phyloP scores from a whole-genome alignment of 768 basidiomycete species.

The Suillus subluteus region DNA sequence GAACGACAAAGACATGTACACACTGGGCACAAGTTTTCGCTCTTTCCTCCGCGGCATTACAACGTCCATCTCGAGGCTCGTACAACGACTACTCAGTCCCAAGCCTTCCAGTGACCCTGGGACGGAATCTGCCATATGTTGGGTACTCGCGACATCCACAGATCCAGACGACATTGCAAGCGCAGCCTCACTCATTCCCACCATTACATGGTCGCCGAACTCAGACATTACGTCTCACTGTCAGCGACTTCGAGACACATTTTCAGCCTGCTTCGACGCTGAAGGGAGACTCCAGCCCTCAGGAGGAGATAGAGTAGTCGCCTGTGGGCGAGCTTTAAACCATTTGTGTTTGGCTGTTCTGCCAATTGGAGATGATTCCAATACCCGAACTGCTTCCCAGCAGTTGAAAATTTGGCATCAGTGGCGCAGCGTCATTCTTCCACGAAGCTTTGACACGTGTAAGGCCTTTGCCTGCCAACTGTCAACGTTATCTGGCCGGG shows the following conservation, averaged over 20 bases:
- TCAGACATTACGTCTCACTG: background rate
- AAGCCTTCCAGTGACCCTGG: background rate
- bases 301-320: too few relatives aligned
- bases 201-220: constrained; percentile 8
- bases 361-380: too few relatives aligned
- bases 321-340: too few relatives aligned
- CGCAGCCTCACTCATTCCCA: constrained; percentile 10
- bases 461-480: background rate
- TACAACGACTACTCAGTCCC: background rate
- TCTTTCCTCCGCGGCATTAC: background rate
- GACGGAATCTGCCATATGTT: constrained; percentile 3
- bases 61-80: background rate
- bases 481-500: background rate
- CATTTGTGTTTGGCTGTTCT: too few relatives aligned
- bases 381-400: too few relatives aligned
- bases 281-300: too few relatives aligned
- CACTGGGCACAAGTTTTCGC: background rate
- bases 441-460: constrained; percentile 2
- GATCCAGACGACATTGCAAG: background rate
- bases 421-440: background rate
- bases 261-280: too few relatives aligned
- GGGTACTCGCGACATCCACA: constrained; percentile 14
- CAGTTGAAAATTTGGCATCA: too few relatives aligned
- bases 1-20: too few relatives aligned
- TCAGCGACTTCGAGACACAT: too few relatives aligned